Conservation (phyloP, 192 early-diverging fungal genomes). For the Geranomyces michiganensis region DNA sequence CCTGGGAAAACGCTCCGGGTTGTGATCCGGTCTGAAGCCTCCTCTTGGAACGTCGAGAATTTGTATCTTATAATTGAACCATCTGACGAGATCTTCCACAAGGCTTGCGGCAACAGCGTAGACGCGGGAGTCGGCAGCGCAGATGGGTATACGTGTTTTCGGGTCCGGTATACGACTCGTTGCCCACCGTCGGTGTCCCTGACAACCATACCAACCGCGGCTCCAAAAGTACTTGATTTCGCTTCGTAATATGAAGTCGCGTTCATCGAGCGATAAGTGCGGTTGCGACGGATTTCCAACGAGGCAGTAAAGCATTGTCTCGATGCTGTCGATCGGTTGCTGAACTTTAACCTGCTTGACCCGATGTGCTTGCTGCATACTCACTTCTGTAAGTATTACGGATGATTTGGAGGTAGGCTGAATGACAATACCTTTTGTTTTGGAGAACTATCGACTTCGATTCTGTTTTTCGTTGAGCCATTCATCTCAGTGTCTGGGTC, state of each 20-base stretch:
- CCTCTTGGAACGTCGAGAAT: slow-evolving; percentile 10
- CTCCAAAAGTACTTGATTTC: slow-evolving; percentile 17
- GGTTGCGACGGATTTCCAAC: not conserved
- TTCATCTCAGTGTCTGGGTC: no score
- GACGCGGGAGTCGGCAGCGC: not conserved
- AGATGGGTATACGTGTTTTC: slow-evolving; percentile 10
- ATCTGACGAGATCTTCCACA: slow-evolving; percentile 18
- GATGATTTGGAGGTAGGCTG: no score
- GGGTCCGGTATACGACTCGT: slow-evolving; percentile 21
- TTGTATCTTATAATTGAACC: slow-evolving; percentile 9
- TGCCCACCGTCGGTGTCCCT: slow-evolving; percentile 16
- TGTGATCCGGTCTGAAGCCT: slow-evolving; percentile 6
- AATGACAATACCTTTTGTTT: no score
- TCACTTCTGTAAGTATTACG: no score
- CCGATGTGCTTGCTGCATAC: no score
- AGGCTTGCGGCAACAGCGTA: slow-evolving; percentile 12
- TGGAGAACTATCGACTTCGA: no score
- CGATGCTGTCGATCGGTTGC: slow-evolving; percentile 11
- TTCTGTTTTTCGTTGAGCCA: no score
- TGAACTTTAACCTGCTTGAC: no score
- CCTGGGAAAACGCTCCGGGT: slow-evolving; percentile 3
- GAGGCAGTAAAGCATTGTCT: slow-evolving; percentile 16
- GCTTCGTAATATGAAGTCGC: slow-evolving; percentile 15
- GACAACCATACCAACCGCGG: not conserved
- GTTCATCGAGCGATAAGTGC: slow-evolving; percentile 4